phyloP scores from a whole-genome alignment of 495 filamentous ascomycete species.

The Penicillium roqueforti region DNA sequence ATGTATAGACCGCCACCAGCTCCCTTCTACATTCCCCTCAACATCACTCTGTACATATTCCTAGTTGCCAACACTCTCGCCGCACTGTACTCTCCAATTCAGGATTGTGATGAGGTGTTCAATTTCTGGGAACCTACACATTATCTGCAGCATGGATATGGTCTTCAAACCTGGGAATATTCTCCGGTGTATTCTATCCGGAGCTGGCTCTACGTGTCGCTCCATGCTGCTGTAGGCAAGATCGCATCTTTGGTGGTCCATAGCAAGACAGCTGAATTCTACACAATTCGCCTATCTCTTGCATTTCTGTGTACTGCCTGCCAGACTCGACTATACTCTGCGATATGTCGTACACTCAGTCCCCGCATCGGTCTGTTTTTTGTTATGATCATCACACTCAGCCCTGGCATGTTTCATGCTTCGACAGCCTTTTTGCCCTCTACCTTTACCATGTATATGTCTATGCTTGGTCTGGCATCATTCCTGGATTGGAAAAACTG shows the following conservation, averaged over 20 bases:
- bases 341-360: conserved; percentile 68
- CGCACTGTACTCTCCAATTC: conserved; percentile 84
- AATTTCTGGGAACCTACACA: conserved; percentile 99
- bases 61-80: conserved; percentile 67
- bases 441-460: conserved; percentile 94
- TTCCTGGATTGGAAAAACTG: conserved; percentile 84
- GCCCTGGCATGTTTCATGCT: conserved; percentile 90
- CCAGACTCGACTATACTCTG: conserved; percentile 74
- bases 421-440: conserved; percentile 84
- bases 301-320: conserved; percentile 72
- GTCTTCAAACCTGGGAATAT: conserved; percentile 98
- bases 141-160: conserved; percentile 89
- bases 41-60: conserved; percentile 73
- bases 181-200: conserved; percentile 93
- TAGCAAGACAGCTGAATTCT: conserved; percentile 71
- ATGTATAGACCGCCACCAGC: conserved; percentile 44
- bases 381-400: conserved; percentile 66
- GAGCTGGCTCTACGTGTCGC: conserved; percentile 88
- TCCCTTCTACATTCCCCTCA: conserved; percentile 63
- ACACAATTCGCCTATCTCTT: conserved; percentile 71
- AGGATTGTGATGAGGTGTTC: conserved; percentile 98
- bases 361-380: conserved; percentile 80
- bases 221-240: conserved; percentile 73
- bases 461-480: conserved; percentile 77
- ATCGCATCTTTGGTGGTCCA: conserved; percentile 57